Evolutionary conservation across 805 yeast species (phyloP).

Genomic region (Maudiozyma barnettii): DNA sequence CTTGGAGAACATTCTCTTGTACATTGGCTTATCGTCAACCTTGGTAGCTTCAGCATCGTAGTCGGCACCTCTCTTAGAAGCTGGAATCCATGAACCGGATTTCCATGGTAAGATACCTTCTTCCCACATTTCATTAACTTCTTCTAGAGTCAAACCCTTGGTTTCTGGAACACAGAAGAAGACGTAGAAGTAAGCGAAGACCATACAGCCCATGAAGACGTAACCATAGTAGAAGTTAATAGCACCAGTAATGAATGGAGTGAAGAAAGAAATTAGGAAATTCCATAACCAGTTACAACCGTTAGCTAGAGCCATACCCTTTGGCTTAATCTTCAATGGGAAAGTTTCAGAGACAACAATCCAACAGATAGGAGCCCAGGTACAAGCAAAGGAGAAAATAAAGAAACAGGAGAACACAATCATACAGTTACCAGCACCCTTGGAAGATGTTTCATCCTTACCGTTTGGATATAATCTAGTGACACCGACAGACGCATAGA

Average conservation of each 20-base stretch:
- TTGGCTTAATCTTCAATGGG: slow-evolving; percentile 42
- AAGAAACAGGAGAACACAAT: slow-evolving; percentile 56
- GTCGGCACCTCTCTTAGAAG: slow-evolving; percentile 19
- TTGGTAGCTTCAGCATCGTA: slow-evolving; percentile 8
- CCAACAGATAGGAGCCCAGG: slow-evolving; percentile 61
- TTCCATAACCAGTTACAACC: slow-evolving; percentile 57
- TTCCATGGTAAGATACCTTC: slow-evolving; percentile 26
- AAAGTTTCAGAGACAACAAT: slow-evolving; percentile 50
- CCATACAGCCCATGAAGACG: slow-evolving; percentile 45
- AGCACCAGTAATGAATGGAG: slow-evolving; percentile 48
- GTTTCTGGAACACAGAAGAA: slow-evolving; percentile 2
- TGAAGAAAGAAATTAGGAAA: slow-evolving; percentile 54
- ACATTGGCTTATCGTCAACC: slow-evolving; percentile 13
- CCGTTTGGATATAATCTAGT: slow-evolving; percentile 32
- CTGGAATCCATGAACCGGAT: slow-evolving; percentile 42
- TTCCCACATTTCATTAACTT: slow-evolving; percentile 54
- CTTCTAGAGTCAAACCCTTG: slow-evolving; percentile 62
- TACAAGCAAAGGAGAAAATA: slow-evolving; percentile 57
- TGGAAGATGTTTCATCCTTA: slow-evolving; percentile 28
- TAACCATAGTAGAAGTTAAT: slow-evolving; percentile 47
- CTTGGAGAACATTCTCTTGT: slow-evolving; percentile 6
- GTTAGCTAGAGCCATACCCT: slow-evolving; percentile 45
- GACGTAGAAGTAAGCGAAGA: slow-evolving; percentile 43
- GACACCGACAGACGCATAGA: slow-evolving; percentile 39
- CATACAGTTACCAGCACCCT: slow-evolving; percentile 57